phyloP scores from a whole-genome alignment of 257 asterid species.

The Nemophila menziesii region DNA sequence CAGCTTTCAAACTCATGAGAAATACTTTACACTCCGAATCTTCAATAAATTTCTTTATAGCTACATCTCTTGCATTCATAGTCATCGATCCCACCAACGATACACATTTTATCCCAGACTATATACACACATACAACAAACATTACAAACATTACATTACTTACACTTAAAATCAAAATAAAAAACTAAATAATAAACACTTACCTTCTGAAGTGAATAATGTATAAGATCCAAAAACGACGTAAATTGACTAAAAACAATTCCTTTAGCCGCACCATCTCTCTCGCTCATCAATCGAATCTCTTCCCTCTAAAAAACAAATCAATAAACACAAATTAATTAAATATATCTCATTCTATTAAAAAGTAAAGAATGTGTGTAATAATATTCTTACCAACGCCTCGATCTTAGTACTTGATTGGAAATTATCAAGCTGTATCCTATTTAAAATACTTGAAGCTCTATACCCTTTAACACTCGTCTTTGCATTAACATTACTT shows the following conservation, averaged over 20 bases:
- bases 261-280: slow-evolving; percentile 96
- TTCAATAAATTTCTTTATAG: slow-evolving; percentile 58
- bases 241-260: slow-evolving; percentile 93
- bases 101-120: slow-evolving; percentile 79
- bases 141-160: too few species aligned
- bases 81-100: slow-evolving; percentile 86
- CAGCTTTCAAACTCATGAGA: slow-evolving; percentile 92
- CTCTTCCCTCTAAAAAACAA: slow-evolving; percentile 82
- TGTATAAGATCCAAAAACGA: slow-evolving; percentile 91
- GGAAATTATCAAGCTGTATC: slow-evolving; percentile 58
- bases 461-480: slow-evolving; percentile 59
- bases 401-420: slow-evolving; percentile 88
- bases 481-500: slow-evolving; percentile 33
- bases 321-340: slow-evolving; percentile 13
- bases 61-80: slow-evolving; percentile 70
- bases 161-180: slow-evolving; percentile 9
- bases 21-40: slow-evolving; percentile 85
- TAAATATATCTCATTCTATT: neutral
- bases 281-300: slow-evolving; percentile 84
- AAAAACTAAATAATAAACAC: slow-evolving; percentile 6
- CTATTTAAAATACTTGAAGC: slow-evolving; percentile 78
- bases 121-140: too few species aligned
- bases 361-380: neutral
- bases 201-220: slow-evolving; percentile 73
- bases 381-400: slow-evolving; percentile 56